phyloP scores from a whole-genome alignment of 2,329 filamentous ascomycete species.

The Exserohilum turcica region DNA sequence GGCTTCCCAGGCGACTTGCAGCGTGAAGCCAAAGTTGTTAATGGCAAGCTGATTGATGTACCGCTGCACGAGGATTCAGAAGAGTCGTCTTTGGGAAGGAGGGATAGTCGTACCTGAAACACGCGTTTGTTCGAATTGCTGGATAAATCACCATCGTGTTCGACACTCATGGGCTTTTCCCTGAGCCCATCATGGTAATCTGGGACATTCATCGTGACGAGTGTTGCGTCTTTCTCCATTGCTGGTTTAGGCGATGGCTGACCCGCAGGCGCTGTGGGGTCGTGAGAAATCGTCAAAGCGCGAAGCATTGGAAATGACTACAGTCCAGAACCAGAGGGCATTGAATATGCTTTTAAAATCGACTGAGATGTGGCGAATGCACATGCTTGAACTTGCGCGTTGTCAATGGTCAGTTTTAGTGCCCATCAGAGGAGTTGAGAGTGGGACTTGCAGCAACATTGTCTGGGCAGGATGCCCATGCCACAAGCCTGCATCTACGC shows the following conservation, averaged over 20 bases:
- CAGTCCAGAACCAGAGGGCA: not conserved
- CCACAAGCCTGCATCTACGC: not conserved
- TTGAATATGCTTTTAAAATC: no score
- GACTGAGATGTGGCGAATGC: no score
- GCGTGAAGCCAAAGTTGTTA: conserved; percentile 19
- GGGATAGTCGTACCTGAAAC: not conserved
- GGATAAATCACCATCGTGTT: not conserved
- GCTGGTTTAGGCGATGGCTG: not conserved
- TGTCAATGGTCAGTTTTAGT: not conserved
- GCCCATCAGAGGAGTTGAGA: not conserved
- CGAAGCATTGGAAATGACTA: not conserved
- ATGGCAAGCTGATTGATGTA: conserved; percentile 22
- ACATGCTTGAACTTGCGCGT: not conserved
- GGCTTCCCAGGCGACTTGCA: conserved; percentile 20
- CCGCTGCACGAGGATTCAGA: conserved; percentile 8
- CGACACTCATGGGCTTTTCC: not conserved
- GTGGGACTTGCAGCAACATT: not conserved
- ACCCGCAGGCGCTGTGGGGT: not conserved
- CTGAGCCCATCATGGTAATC: not conserved
- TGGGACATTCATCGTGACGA: not conserved
- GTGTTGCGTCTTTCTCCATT: not conserved
- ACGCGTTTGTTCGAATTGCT: not conserved
- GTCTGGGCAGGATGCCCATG: not conserved
- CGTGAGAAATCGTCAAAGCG: not conserved
- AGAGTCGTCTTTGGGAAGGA: not conserved